Conservation (phyloP, 108 stramenopile genomes). For the Thalassiosira profunda region DNA sequence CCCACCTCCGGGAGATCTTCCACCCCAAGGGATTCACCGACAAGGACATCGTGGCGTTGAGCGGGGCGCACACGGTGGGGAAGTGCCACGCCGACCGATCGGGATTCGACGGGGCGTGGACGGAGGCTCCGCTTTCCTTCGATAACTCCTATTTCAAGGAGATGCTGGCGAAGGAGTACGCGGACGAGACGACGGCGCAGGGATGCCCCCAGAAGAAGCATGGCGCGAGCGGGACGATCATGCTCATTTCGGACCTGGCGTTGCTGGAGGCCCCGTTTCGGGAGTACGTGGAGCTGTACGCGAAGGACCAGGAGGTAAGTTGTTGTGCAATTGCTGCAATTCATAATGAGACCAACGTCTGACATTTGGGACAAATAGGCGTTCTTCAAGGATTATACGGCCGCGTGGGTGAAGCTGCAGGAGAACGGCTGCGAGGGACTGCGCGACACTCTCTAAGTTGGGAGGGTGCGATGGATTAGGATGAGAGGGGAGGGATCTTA, state of each 20-base stretch:
- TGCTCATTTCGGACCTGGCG: slow-evolving; percentile 51
- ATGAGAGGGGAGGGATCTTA: too few relatives aligned
- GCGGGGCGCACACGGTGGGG: slow-evolving; percentile 74
- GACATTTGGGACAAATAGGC: slow-evolving; percentile 3
- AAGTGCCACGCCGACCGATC: slow-evolving; percentile 61
- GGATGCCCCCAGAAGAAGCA: slow-evolving; percentile 48
- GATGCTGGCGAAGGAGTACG: slow-evolving; percentile 50
- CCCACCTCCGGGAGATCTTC: slow-evolving; percentile 74
- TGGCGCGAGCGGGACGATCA: slow-evolving; percentile 27
- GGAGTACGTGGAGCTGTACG: slow-evolving; percentile 39
- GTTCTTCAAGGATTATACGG: slow-evolving; percentile 37
- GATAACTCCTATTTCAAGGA: slow-evolving; percentile 57
- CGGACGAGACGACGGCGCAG: slow-evolving; percentile 33
- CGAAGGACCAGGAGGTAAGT: slow-evolving; percentile 29
- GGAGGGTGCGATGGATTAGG: too few relatives aligned
- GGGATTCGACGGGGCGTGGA: slow-evolving; percentile 68
- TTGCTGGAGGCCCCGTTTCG: slow-evolving; percentile 46
- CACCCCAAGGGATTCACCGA: slow-evolving; percentile 83
- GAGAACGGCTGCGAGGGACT: slow-evolving; percentile 46
- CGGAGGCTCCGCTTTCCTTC: slow-evolving; percentile 40
- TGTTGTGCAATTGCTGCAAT: too few relatives aligned
- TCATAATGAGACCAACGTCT: too few relatives aligned
- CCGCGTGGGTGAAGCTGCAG: slow-evolving; percentile 51
- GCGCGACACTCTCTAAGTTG: slow-evolving; percentile 42
- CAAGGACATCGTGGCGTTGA: slow-evolving; percentile 69